Evolutionary conservation across 75 land plant species (phyloP).

Genomic region (Cunninghamia lanceolata): DNA sequence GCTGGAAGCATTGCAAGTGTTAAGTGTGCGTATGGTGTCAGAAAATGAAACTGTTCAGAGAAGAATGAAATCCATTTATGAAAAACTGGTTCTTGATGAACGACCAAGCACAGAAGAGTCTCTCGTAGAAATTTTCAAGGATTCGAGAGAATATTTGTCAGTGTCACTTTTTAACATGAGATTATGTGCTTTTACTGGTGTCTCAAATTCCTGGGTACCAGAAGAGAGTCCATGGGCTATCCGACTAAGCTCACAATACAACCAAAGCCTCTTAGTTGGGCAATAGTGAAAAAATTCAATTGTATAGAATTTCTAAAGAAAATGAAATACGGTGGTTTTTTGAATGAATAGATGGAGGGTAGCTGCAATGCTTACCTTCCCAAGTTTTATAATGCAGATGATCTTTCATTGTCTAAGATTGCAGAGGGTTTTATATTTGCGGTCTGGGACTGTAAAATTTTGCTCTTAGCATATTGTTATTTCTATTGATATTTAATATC

Average conservation of each 20-base stretch:
- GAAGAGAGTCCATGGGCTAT: constrained; percentile 53
- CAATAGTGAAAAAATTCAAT: background rate
- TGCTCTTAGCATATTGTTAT: background rate
- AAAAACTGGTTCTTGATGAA: constrained; percentile 36
- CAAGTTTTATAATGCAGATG: background rate
- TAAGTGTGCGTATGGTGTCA: constrained; percentile 61
- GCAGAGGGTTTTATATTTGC: background rate
- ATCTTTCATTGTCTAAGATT: background rate
- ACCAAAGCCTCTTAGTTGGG: background rate
- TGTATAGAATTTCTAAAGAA: background rate
- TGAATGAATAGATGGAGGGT: background rate
- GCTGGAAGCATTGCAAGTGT: constrained; percentile 50
- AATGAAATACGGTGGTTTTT: background rate
- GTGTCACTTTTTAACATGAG: constrained; percentile 52
- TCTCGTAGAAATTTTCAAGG: constrained; percentile 34
- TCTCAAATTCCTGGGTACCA: constrained; percentile 39
- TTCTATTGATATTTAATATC: background rate
- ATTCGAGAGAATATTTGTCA: constrained; percentile 30
- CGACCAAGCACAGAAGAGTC: constrained; percentile 30
- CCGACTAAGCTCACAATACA: background rate
- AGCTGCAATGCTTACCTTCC: background rate
- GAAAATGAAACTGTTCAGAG: constrained; percentile 30
- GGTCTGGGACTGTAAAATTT: background rate
- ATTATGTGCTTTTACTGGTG: constrained; percentile 44
- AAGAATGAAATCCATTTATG: constrained; percentile 21